These are phyloP conservation scores for Chaetomiaceae sp. DNA, from an alignment of 2,329 filamentous ascomycete species.

Conservation along the genomic window DNA sequence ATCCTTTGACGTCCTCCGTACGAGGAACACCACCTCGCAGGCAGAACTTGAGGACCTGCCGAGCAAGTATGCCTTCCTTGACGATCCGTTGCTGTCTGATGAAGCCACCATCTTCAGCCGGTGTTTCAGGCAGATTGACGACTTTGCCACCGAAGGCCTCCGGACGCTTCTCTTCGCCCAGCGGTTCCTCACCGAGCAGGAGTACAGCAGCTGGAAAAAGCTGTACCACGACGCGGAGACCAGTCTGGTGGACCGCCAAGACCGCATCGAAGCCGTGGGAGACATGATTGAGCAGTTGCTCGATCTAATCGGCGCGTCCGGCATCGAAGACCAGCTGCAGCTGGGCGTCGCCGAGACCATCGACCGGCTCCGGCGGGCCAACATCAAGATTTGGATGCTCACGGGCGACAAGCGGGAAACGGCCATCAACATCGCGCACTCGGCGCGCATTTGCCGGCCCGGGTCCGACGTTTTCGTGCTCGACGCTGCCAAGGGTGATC, in stretches of 20 bases:
- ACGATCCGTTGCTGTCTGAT: slow-evolving; percentile 49
- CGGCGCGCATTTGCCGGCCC: slow-evolving; percentile 68
- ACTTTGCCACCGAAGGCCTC: slow-evolving; percentile 81
- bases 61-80: slow-evolving; percentile 32
- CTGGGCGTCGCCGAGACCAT: slow-evolving; percentile 87
- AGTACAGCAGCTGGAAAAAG: slow-evolving; percentile 73
- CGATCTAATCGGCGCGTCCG: slow-evolving; percentile 82
- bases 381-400: slow-evolving; percentile 96
- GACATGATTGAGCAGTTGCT: slow-evolving; percentile 78
- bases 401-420: slow-evolving; percentile 92
- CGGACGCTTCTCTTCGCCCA: slow-evolving; percentile 82
- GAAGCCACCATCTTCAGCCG: slow-evolving; percentile 67
- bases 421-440: slow-evolving; percentile 87
- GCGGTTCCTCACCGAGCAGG: slow-evolving; percentile 67
- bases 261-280: slow-evolving; percentile 72
- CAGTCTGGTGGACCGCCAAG: slow-evolving; percentile 73
- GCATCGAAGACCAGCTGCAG: slow-evolving; percentile 91
- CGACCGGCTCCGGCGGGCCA: slow-evolving; percentile 79
- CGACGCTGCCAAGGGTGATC: slow-evolving; percentile 57
- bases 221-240: slow-evolving; percentile 77
- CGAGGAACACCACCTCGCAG: not conserved
- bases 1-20: slow-evolving; percentile 31
- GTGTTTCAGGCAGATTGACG: slow-evolving; percentile 85
- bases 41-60: not conserved
- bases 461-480: slow-evolving; percentile 77